Evolutionary conservation across 768 basidiomycete species (phyloP), one percentile per base, ranked within the genome.

Genomic region (Sporobolomyces pararoseus): DNA sequence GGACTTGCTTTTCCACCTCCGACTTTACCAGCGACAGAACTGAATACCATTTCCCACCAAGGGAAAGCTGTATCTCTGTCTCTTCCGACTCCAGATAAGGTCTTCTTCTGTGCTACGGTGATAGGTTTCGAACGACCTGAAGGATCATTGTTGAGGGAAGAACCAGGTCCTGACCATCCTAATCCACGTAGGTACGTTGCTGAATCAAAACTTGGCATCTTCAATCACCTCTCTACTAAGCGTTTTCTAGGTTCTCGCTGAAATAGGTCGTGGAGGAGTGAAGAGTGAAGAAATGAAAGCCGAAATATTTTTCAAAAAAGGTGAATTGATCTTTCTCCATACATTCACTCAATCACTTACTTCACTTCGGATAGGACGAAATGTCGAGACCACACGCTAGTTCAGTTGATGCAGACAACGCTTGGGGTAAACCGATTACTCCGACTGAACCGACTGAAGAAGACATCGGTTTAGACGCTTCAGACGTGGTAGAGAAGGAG

Each of bases 11-110:
- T 65, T n/a, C 62, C 65, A 0, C 52, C 35, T 23, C 66, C 64
- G 50, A 66, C 72, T 63, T 74, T 73, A 10, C 53, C 67, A 6
- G 74, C 76, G 4, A 75, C 74, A 35, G 53, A 63, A 2, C 50
- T 46, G 37, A 75, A 76, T 21, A 75, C 65, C 44, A 71, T 70
- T 39, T 76, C 76, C 76, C 76, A 76, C 76, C 76, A 76, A 34
- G 69, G 63, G 44, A 75, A 75, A 7, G 66, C 71, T 16, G 72
- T 73, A 32, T 76, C 76, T 19, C 76, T 47, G 59, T 76, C 76
- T 31, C 66, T 58, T 19, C 76, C 76, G 5, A 76, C 65, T 13
- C 76, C 76, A 10, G 50, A 19, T 39, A 76, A 66, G 23, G 62
- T 72, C 67, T 72, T 76, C 67, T 75, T 76, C 61, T 76, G 74